These are phyloP conservation scores for Candida sanyaensis DNA, from an alignment of 1,139 yeast genomes.

Conservation along the genomic window DNA sequence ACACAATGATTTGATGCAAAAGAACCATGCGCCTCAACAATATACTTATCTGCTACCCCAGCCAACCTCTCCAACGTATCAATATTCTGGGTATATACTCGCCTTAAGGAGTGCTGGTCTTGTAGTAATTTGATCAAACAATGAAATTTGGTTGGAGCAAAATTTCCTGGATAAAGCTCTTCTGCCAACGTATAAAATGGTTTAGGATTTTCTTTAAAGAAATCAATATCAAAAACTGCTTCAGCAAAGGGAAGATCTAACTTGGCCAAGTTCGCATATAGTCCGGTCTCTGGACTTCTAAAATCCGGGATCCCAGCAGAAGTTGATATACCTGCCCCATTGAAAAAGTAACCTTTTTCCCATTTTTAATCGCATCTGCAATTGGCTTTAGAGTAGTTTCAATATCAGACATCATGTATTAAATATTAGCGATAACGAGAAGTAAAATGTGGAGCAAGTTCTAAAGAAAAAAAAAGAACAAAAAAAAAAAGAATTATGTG, in stretches of 20 bases:
- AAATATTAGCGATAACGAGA: background rate
- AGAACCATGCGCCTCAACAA: constrained; percentile 95
- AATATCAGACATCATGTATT: constrained; percentile 14
- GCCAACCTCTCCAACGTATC: constrained; percentile 89
- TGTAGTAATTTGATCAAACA: constrained; percentile 66
- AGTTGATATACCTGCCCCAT: constrained; percentile 94
- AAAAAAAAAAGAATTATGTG: too few species aligned
- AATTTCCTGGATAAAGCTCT: constrained; percentile 87
- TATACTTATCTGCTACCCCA: constrained; percentile 61
- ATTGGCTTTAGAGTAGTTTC: constrained; percentile 19
- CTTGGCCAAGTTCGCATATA: constrained; percentile 76
- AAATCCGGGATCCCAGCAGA: constrained; percentile 95
- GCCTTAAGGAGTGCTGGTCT: constrained; percentile 56
- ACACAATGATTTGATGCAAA: constrained; percentile 86
- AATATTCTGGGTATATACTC: constrained; percentile 90
- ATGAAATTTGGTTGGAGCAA: constrained; percentile 81
- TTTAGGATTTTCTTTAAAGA: constrained; percentile 69
- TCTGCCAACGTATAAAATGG: constrained; percentile 85
- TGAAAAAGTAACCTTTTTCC: constrained; percentile 50
- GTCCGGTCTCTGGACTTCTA: constrained; percentile 87
- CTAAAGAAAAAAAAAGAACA: too few species aligned
- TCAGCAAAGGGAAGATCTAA: constrained; percentile 87
- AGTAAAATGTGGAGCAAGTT: background rate
- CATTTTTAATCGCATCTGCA: constrained; percentile 23
- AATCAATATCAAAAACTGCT: constrained; percentile 91